Evolutionary conservation across 352 stramenopile genomes (phyloP), one percentile per base, ranked within the genome.

Genomic region (Phytophthora litchii): DNA sequence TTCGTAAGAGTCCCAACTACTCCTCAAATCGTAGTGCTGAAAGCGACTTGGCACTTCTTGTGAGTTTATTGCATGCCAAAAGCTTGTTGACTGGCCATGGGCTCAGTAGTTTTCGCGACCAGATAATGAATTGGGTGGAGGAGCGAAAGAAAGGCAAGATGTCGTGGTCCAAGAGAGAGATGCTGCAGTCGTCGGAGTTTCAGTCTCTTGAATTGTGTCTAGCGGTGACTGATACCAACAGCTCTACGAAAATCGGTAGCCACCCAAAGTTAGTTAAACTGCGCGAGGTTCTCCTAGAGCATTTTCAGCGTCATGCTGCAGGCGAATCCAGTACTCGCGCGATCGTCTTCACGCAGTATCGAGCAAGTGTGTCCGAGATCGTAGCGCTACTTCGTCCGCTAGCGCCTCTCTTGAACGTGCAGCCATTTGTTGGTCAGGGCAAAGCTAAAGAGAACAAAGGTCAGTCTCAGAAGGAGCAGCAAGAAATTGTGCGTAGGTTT

Each of bases 311-410:
- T 12, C 84, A 97, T 65, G 54, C 74, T 3, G 60, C 60, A 5
- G 83, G 73, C 0, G 61, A 74, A 21, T 92, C 80, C 31, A 97
- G 82, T 32, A 99, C 96, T 4, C 77, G 96, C 10, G 96, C 89
- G 4, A 99, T 99, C 54, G 95, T 99, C 3, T 99, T 99, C 70
- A 98, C 96, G 6, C 93, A 99, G 59, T 98, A 95, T 66, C 86
- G 98, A 56, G 88, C 91, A 36, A 98, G 88, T 52, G 97, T 99
- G 1, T 76, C 70, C 4, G 95, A 98, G 62, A 98, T 99, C 55
- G 88, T 98, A 2, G 66, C 63, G 4, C 63, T 96, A 17, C 58
- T 98, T 12, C 62, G 68, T 1, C 70, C 76, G 12, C 67, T 93
- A 14, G 59, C 80, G 16, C 84, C 78, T 25, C 65, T 96, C n/a